These are phyloP conservation scores for Sanghuangporus weigelae DNA, from an alignment of 1,284 basidiomycete species.

Conservation along the genomic window DNA sequence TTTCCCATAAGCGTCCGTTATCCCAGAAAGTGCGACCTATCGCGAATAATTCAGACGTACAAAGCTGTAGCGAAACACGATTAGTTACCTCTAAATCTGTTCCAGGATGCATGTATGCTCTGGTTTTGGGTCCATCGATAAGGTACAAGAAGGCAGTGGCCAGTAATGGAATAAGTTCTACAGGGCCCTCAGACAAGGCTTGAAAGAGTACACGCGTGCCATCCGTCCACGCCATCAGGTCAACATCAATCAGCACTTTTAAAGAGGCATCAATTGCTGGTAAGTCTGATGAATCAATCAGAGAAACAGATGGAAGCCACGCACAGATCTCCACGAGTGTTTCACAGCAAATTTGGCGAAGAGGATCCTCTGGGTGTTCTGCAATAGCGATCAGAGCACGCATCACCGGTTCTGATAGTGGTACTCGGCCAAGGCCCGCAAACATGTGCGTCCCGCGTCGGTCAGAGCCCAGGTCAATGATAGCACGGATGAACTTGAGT, in stretches of 20 bases:
- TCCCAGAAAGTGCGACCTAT: constrained; percentile 78
- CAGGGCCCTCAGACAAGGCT: constrained; percentile 82
- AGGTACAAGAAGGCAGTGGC: constrained; percentile 81
- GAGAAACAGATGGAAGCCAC: constrained; percentile 24
- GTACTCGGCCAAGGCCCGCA: constrained; percentile 44
- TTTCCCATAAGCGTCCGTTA: constrained; percentile 90
- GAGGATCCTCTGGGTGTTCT: constrained; percentile 88
- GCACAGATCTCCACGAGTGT: constrained; percentile 88
- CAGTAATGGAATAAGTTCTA: constrained; percentile 82
- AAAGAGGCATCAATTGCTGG: constrained; percentile 16
- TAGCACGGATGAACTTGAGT: constrained; percentile 86
- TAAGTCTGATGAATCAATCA: constrained; percentile 21
- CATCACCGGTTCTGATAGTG: constrained; percentile 73
- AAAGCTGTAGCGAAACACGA: not conserved
- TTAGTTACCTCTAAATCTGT: constrained; percentile 79
- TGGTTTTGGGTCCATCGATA: constrained; percentile 80
- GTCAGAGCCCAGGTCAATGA: constrained; percentile 70
- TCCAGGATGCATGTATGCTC: constrained; percentile 76
- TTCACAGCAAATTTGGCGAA: constrained; percentile 80
- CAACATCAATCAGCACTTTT: constrained; percentile 78
- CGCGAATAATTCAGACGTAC: constrained; percentile 15
- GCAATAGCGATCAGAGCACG: constrained; percentile 89
- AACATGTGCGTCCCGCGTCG: constrained; percentile 39
- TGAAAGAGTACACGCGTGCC: constrained; percentile 87
- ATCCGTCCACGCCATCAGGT: constrained; percentile 76